Conservation (phyloP, 2,329 filamentous ascomycete species). For the Phyllosticta citriasiana region DNA sequence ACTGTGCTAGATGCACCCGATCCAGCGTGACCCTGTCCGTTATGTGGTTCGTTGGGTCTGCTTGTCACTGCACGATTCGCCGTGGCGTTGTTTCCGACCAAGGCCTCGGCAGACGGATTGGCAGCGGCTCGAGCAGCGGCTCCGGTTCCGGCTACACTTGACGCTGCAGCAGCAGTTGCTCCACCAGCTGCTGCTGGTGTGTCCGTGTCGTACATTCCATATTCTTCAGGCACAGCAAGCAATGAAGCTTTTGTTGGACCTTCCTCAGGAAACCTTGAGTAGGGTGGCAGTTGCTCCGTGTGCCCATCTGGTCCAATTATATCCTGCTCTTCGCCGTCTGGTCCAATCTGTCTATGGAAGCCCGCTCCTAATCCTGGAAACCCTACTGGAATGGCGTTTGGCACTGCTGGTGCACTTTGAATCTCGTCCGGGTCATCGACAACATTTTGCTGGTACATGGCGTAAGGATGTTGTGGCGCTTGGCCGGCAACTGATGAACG, state of each 20-base stretch:
- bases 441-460: conserved; percentile 75
- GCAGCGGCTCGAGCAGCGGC: background rate
- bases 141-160: background rate
- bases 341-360: conserved; percentile 64
- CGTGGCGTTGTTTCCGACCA: conserved; percentile 1
- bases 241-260: conserved; percentile 48
- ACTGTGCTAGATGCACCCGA: background rate
- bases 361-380: conserved; percentile 58
- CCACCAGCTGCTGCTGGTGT: conserved; percentile 21
- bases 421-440: conserved; percentile 40
- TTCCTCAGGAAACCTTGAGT: conserved; percentile 79
- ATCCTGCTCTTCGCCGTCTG: conserved; percentile 79
- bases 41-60: background rate
- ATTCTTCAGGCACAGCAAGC: conserved; percentile 8
- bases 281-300: conserved; percentile 83
- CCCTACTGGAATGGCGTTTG: conserved; percentile 51
- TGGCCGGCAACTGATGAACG: conserved; percentile 48
- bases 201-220: background rate
- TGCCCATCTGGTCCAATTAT: conserved; percentile 83
- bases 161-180: background rate
- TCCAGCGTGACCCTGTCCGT: background rate
- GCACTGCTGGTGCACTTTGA: conserved; percentile 17
- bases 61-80: background rate
- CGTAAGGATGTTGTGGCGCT: conserved; percentile 74
- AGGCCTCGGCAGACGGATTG: background rate